Conservation (phyloP, 2,329 filamentous ascomycete genomes). For the Diaporthe vaccinii region DNA sequence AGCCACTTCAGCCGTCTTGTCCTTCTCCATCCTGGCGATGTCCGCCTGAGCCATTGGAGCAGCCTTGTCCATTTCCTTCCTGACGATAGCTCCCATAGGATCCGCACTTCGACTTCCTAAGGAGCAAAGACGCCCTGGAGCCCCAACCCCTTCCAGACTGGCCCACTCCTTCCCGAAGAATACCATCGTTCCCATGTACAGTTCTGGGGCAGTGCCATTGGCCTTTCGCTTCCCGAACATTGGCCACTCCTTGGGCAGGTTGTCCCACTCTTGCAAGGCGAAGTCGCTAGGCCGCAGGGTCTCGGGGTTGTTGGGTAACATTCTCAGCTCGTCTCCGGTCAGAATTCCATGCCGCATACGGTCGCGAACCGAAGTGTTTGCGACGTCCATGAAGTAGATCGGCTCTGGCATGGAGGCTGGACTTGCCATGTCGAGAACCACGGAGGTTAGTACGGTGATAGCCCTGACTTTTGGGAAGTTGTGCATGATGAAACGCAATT, state of each 20-base stretch:
- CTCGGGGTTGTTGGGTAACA: not conserved
- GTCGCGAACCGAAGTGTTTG: constrained; percentile 9
- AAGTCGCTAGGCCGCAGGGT: constrained; percentile 32
- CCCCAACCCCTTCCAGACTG: constrained; percentile 7
- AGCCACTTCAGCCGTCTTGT: not conserved
- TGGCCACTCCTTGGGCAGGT: constrained; percentile 26
- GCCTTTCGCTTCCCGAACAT: not conserved
- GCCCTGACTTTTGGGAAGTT: constrained; percentile 20
- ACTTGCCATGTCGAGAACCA: constrained; percentile 16
- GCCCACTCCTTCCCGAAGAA: constrained; percentile 36
- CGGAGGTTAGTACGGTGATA: constrained; percentile 17
- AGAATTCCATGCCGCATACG: constrained; percentile 32
- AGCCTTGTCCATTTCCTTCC: not conserved
- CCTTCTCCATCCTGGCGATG: constrained; percentile 1
- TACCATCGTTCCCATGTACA: constrained; percentile 26
- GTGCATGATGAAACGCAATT: constrained; percentile 34
- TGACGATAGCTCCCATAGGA: constrained; percentile 5
- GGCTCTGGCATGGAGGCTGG: not conserved
- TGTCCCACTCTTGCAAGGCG: constrained; percentile 33
- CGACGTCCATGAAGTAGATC: constrained; percentile 26
- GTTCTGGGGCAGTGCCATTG: not conserved
- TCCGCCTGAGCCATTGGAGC: too few relatives aligned
- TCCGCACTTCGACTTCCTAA: not conserved
- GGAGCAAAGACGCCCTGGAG: not conserved
- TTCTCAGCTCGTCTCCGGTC: not conserved